These are phyloP conservation scores for Mycotypha africana DNA, from an alignment of 371 early-diverging fungal genomes.

Conservation along the genomic window DNA sequence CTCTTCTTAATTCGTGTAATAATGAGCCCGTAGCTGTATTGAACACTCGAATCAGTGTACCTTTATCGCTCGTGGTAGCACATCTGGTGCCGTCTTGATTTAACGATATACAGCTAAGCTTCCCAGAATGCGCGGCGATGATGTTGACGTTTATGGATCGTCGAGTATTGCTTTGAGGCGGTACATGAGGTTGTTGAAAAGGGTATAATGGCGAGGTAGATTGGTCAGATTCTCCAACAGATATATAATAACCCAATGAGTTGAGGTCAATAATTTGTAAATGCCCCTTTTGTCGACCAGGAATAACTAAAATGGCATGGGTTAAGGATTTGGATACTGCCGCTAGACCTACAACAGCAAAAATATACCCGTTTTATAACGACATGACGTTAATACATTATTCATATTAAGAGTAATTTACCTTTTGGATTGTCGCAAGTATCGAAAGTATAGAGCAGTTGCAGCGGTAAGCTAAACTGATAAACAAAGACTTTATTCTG, in stretches of 20 bases:
- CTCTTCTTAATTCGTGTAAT: conserved; percentile 85
- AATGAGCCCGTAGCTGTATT: conserved; percentile 70
- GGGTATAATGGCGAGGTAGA: conserved; percentile 2
- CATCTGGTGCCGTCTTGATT: conserved; percentile 73
- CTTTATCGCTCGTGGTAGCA: conserved; percentile 83
- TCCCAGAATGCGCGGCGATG: conserved; percentile 81
- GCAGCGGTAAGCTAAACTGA: conserved; percentile 65
- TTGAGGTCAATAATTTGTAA: conserved; percentile 83
- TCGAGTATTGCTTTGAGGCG: conserved; percentile 4
- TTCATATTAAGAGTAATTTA: conserved; percentile 6
- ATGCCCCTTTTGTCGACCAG: conserved; percentile 78
- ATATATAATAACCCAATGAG: conserved; percentile 39
- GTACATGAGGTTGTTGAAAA: conserved; percentile 4
- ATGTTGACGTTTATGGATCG: conserved; percentile 64
- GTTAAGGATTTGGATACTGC: conserved; percentile 58
- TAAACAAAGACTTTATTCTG: conserved; percentile 83
- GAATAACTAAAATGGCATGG: conserved; percentile 67
- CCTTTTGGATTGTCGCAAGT: conserved; percentile 82
- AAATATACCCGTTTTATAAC: no score
- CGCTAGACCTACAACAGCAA: conserved; percentile 60
- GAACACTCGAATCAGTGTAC: conserved; percentile 89
- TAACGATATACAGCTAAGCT: conserved; percentile 71
- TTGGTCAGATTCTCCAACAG: conserved; percentile 5
- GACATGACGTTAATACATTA: neutral
- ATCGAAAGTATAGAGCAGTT: conserved; percentile 76